Evolutionary conservation across 2,329 filamentous ascomycete species (phyloP), one percentile per base, ranked within the genome.

Genomic region (Aspergillus neotritici): DNA sequence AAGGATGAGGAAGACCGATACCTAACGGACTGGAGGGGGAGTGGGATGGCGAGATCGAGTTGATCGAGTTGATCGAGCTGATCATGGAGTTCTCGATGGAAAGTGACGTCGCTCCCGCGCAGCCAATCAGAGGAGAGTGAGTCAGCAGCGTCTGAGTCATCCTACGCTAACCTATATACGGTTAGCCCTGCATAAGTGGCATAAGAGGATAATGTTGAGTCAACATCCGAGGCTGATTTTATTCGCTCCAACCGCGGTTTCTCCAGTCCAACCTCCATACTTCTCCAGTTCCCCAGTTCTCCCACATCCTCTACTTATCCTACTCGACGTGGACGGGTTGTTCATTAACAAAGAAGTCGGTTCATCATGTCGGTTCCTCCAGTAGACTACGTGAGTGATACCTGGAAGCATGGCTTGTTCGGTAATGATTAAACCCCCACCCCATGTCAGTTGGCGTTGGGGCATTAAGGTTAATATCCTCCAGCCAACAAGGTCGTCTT

Each of bases 361-460:
- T 8, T 31, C 12, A 30, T 16, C 40, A 90, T 89, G 86, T 69
- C 84, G 28, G 65, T 88, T 39, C 77, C 84, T 6, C 82, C 82
- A 55, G 83, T 82, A 40, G 76, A 86, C 48, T 94, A 89, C 60
- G 64, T 96, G 53, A 94, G 87, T 66, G 76, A 82, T 46, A 80
- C 89, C 56, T 96, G 90, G 89, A 83, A 77, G 55, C 85, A 94
- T 68, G 87, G 84, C 51, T 84, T 96, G 51, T 95, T 96, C 64
- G 79, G 87, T 93, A 68, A 53, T 12, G 17, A 37, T 15, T 16
- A 7, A n/a, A n/a, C n/a, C n/a, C 28, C 29, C 17, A 9, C 14
- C 25, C 25, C 12, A 15, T 31, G 17, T 34, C 31, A 2, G 39
- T 11, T 42, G 15, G 13, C 31, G 21, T 25, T 9, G 3, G 21